Evolutionary conservation across 2,329 filamentous ascomycete species (phyloP).

Genomic region (Aureobasidium sp.): DNA sequence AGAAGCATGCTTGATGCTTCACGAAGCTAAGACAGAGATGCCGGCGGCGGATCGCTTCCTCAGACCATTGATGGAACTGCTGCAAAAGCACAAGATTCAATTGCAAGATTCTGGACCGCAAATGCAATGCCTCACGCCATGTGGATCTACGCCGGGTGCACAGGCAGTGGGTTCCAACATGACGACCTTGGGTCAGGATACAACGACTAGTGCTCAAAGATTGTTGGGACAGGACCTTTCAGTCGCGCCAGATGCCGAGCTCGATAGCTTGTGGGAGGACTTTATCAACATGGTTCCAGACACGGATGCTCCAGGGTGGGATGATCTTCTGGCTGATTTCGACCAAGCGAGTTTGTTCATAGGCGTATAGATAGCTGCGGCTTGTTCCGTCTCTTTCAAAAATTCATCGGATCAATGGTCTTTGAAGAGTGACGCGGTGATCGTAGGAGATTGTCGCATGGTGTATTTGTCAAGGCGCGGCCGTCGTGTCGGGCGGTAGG

Average conservation of each 20-base stretch:
- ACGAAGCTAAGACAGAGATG: slow-evolving; percentile 15
- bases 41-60: slow-evolving; percentile 17
- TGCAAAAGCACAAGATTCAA: slow-evolving; percentile 19
- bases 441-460: too few species aligned
- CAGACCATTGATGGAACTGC: slow-evolving; percentile 17
- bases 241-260: slow-evolving; percentile 9
- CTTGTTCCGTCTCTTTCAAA: too few species aligned
- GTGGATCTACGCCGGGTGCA: neutral
- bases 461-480: too few species aligned
- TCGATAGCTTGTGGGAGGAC: slow-evolving; percentile 20
- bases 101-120: slow-evolving; percentile 12
- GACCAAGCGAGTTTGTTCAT: neutral
- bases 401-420: too few species aligned
- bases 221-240: neutral
- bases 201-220: neutral
- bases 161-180: too few species aligned
- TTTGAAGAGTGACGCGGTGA: too few species aligned
- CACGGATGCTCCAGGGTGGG: neutral
- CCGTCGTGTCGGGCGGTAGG: too few species aligned
- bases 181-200: neutral
- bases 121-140: neutral
- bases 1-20: slow-evolving; percentile 19
- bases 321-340: neutral
- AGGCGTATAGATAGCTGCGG: neutral
- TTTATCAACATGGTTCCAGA: slow-evolving; percentile 17